These are phyloP conservation scores for Gomphus sp. DNA, from an alignment of 1,284 basidiomycete species.

Conservation along the genomic window DNA sequence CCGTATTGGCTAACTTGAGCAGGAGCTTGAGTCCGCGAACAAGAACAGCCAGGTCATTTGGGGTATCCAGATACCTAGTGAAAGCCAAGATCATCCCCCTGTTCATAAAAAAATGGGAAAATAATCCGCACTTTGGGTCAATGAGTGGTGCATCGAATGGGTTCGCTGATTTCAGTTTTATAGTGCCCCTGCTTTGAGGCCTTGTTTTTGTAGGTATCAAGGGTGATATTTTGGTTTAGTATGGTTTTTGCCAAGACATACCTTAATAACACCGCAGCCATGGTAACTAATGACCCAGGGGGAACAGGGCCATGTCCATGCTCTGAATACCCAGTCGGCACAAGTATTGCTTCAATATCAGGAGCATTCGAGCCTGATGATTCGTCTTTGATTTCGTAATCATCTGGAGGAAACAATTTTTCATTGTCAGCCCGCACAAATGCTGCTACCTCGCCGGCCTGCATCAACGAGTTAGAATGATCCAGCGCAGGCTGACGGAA, in stretches of 20 bases:
- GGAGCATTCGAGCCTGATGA: slow-evolving; percentile 13
- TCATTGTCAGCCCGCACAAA: slow-evolving; percentile 23
- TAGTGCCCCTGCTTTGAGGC: slow-evolving; percentile 33
- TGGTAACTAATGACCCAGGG: slow-evolving; percentile 7
- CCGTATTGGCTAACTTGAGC: slow-evolving; percentile 26
- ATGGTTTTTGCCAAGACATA: not conserved
- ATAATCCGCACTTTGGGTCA: slow-evolving; percentile 29
- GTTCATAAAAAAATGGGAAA: not conserved
- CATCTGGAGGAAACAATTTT: slow-evolving; percentile 16
- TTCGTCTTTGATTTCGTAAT: slow-evolving; percentile 15
- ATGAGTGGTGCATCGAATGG: slow-evolving; percentile 32
- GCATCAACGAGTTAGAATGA: slow-evolving; percentile 17
- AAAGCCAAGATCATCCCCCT: not conserved
- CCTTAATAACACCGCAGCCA: not conserved
- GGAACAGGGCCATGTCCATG: not conserved
- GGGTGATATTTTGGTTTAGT: too few relatives aligned
- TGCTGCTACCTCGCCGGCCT: slow-evolving; percentile 20
- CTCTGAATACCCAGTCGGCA: slow-evolving; percentile 29
- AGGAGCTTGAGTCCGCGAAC: slow-evolving; percentile 46
- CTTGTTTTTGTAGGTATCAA: slow-evolving; percentile 11
- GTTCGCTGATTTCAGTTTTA: slow-evolving; percentile 28
- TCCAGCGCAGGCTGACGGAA: not conserved
- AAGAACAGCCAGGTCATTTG: slow-evolving; percentile 46
- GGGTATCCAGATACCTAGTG: slow-evolving; percentile 45
- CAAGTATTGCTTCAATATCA: slow-evolving; percentile 21